Evolutionary conservation across 2,329 filamentous ascomycete species (phyloP).

Genomic region (Talaromyces sp.): DNA sequence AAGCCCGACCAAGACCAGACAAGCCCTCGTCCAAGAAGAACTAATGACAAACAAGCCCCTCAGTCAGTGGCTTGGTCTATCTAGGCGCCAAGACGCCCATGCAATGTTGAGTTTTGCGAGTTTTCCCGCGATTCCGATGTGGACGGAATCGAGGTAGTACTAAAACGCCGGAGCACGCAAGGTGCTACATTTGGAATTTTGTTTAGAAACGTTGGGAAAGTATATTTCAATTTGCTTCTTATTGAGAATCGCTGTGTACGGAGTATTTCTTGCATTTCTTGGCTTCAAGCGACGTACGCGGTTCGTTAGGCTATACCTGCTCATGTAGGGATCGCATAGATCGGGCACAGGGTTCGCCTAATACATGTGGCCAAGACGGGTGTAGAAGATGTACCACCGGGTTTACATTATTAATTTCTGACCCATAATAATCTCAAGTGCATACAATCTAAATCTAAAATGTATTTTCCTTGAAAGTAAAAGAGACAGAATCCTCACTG

Average conservation of each 20-base stretch:
- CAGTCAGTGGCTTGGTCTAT: constrained; percentile 5
- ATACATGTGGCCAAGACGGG: too few relatives aligned
- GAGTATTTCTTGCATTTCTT: too few relatives aligned
- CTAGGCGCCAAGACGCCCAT: constrained; percentile 8
- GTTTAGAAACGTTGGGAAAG: too few relatives aligned
- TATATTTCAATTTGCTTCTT: too few relatives aligned
- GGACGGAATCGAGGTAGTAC: not conserved
- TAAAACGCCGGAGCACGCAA: not conserved
- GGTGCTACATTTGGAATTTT: too few relatives aligned
- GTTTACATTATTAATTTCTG: not conserved
- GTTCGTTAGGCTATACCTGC: not conserved
- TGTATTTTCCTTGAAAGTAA: not conserved
- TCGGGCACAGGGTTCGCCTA: not conserved
- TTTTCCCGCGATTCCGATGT: not conserved
- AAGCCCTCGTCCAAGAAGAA: not conserved
- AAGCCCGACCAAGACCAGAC: not conserved
- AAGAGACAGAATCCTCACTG: too few relatives aligned
- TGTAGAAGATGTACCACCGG: not conserved
- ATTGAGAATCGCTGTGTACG: too few relatives aligned
- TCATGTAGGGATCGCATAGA: not conserved
- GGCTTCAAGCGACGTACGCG: too few relatives aligned
- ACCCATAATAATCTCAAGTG: not conserved
- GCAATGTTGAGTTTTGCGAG: not conserved
- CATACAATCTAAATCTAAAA: not conserved
- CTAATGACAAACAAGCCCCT: not conserved